Evolutionary conservation across 225 moss, liverwort and hornwort genomes (phyloP), one percentile per base, ranked within the genome.

Genomic region (Marchantia paleacea): DNA sequence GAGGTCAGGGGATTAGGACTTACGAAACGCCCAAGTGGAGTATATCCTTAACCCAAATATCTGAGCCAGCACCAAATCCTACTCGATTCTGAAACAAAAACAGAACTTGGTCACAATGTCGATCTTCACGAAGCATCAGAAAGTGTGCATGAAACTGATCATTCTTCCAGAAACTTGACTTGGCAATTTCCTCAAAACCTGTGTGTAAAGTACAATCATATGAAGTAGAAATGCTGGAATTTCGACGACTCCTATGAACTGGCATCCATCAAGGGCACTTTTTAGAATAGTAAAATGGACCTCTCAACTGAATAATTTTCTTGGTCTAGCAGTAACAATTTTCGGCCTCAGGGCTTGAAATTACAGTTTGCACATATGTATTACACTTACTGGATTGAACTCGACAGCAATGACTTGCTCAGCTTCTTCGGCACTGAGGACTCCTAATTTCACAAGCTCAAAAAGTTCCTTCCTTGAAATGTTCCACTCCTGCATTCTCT

Each of bases 1-100:
- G 39, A 39, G 39, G 39, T 39, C 39, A 39, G 39, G 39, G 75
- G 30, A 50, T 11, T 7, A 63, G 67, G 24, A 84, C 96, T 92
- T 87, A 97, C 94, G 99, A 95, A 52, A 99, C 91, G 47, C 95
- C 99, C 79, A 99, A 89, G 75, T 99, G 91, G 31, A 99, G 91
- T 74, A 99, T 92, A 86, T 95, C 94, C 73, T 78, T 85, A 71
- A 99, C 94, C 94, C 95, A 95, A 55, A 99, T 79, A 66, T 95
- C 91, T 76, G 81, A 80, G 48, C 95, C 90, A 53, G 90, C 92
- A 51, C 83, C 86, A 83, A 95, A 94, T 11, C 85, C 94, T 26
- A 94, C 91, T 79, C 99, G 92, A 82, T 94, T 95, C 99, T 97
- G 84, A 9, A 54, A 55, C 12, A 53, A 28, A 53, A 28, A 54